Conservation (phyloP, 1,284 basidiomycete species). For the Moniliophthora roreri region DNA sequence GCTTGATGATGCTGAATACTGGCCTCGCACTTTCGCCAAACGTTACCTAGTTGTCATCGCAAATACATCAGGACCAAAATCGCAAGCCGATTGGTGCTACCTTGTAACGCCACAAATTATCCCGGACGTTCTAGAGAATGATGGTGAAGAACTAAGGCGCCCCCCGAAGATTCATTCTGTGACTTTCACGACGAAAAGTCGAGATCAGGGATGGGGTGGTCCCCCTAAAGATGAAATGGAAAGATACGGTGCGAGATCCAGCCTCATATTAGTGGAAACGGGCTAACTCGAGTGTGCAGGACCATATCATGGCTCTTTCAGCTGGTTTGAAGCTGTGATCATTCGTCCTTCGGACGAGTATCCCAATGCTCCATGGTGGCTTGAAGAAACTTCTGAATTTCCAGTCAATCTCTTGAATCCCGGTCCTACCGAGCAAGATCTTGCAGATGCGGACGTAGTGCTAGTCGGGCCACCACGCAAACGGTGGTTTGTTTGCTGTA, state of each 20-base stretch:
- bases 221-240: conserved; percentile 10
- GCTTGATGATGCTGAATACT: conserved; percentile 28
- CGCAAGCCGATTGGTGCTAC: conserved; percentile 30
- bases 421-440: neutral
- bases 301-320: conserved; percentile 26
- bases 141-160: neutral
- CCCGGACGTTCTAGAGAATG: conserved; percentile 12
- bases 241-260: conserved; percentile 8
- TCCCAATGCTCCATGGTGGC: neutral
- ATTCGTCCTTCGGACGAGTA: conserved; percentile 13
- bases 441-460: neutral
- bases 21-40: conserved; percentile 20
- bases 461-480: neutral
- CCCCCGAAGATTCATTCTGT: conserved; percentile 21
- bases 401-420: neutral
- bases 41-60: conserved; percentile 5
- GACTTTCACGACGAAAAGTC: conserved; percentile 24
- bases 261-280: conserved; percentile 2
- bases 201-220: conserved; percentile 34
- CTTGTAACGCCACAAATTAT: conserved; percentile 28
- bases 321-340: conserved; percentile 34
- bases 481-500: neutral
- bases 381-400: neutral
- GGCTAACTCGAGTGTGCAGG: conserved; percentile 14
- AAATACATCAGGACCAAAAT: conserved; percentile 10